Evolutionary conservation across 441 rosid genomes (phyloP).

Genomic region (Erodium moschatum): DNA sequence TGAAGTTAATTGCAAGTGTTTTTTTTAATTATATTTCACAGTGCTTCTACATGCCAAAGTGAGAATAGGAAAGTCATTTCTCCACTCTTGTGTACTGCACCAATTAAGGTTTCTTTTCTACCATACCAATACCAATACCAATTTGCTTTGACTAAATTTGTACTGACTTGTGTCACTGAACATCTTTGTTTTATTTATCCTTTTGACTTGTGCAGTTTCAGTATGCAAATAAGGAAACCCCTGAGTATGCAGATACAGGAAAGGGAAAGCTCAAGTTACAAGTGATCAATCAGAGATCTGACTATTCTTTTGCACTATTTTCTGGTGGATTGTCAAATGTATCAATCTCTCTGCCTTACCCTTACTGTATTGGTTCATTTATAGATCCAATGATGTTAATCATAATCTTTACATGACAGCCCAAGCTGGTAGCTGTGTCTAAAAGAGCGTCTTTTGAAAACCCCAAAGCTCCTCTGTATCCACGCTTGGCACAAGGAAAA

Average conservation of each 20-base stretch:
- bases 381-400: no score
- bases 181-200: not conserved
- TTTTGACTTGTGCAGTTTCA: conserved; percentile 41
- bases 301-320: not conserved
- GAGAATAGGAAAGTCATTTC: conserved; percentile 35
- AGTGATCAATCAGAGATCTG: not conserved
- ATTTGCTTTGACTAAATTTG: no score
- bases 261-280: not conserved
- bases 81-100: conserved; percentile 57
- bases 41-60: conserved; percentile 47
- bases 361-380: not conserved
- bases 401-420: not conserved
- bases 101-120: conserved; percentile 49
- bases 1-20: no score
- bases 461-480: not conserved
- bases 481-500: conserved; percentile 4
- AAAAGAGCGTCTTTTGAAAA: not conserved
- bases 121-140: no score
- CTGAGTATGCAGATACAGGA: conserved; percentile 28
- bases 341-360: not conserved
- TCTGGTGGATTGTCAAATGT: not conserved
- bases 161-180: not conserved
- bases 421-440: not conserved
- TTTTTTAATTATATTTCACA: conserved; percentile 22
- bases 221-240: conserved; percentile 59